A percentile compares a stretch with the other conserved stretches of the same genome.
These are phyloP conservation scores for Lipomyces orientalis DNA, from an alignment of 805 yeast species.

Conservation along the genomic window DNA sequence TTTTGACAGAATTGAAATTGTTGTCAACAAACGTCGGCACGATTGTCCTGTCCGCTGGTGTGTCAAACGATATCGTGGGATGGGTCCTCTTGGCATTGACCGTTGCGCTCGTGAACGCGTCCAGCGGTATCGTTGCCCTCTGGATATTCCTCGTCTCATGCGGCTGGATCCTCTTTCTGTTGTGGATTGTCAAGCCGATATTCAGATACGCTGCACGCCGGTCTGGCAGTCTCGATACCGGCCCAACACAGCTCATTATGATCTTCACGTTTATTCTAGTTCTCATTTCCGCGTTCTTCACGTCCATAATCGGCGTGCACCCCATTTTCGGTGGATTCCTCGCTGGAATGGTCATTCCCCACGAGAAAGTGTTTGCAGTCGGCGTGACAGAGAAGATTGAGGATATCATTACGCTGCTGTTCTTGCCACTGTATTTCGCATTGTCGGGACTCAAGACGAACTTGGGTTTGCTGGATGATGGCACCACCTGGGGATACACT, in stretches of 20 bases:
- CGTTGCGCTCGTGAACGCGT: slow-evolving; percentile 76
- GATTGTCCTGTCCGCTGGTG: slow-evolving; percentile 80
- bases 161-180: slow-evolving; percentile 71
- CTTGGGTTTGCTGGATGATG: slow-evolving; percentile 64
- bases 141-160: slow-evolving; percentile 65
- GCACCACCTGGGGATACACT: slow-evolving; percentile 79
- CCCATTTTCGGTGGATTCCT: slow-evolving; percentile 86
- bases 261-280: slow-evolving; percentile 64
- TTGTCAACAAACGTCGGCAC: slow-evolving; percentile 53
- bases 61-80: slow-evolving; percentile 77
- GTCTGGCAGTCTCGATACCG: slow-evolving; percentile 63
- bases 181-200: slow-evolving; percentile 60
- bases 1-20: slow-evolving; percentile 71
- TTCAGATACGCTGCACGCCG: slow-evolving; percentile 53
- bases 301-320: slow-evolving; percentile 85
- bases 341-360: slow-evolving; percentile 75
- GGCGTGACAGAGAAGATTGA: slow-evolving; percentile 75
- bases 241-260: slow-evolving; percentile 63
- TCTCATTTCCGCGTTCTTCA: slow-evolving; percentile 73
- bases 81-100: slow-evolving; percentile 80
- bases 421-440: slow-evolving; percentile 81
- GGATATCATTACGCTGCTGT: slow-evolving; percentile 71
- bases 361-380: slow-evolving; percentile 75
- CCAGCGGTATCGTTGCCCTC: slow-evolving; percentile 68
- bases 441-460: slow-evolving; percentile 76